Conservation (phyloP, 345 rosid genomes). For the Triadica sebifera region DNA sequence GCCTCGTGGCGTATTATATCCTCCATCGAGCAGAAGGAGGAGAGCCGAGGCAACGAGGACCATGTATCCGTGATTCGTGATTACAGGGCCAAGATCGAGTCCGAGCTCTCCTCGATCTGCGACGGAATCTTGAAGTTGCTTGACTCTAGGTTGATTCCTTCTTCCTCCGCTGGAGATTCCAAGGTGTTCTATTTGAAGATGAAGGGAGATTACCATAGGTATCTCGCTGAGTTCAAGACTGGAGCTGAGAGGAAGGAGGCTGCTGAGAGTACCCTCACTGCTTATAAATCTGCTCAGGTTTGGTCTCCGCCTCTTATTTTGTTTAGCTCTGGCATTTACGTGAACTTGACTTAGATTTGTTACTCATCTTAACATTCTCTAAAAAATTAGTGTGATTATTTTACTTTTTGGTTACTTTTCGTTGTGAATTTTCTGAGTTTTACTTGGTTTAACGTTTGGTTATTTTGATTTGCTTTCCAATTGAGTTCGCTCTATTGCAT, state of each 20-base stretch:
- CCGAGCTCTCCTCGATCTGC: constrained; percentile 69
- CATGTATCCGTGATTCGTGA: constrained; percentile 78
- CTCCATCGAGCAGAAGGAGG: constrained; percentile 88
- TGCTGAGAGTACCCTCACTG: constrained; percentile 79
- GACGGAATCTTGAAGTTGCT: constrained; percentile 81
- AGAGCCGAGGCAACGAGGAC: constrained; percentile 88
- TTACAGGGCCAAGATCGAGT: constrained; percentile 76
- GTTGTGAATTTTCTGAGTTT: neutral
- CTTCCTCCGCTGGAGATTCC: constrained; percentile 69
- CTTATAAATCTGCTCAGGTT: constrained; percentile 93
- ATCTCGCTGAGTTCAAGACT: constrained; percentile 81
- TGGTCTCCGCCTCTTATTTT: neutral
- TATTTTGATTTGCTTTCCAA: too few species aligned
- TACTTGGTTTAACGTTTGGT: too few species aligned
- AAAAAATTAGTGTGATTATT: too few species aligned
- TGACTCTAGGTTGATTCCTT: constrained; percentile 65
- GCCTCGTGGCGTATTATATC: constrained; percentile 93
- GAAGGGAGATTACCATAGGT: constrained; percentile 91
- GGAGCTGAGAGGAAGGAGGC: constrained; percentile 85
- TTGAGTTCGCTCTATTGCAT: too few species aligned
- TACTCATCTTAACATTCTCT: neutral
- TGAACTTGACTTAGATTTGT: neutral
- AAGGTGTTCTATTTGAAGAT: constrained; percentile 86
- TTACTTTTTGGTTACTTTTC: too few species aligned
- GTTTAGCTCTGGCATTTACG: neutral